A percentile compares a stretch with the other conserved stretches of the same genome.
Evolutionary conservation across 1,139 yeast species (phyloP).

Genomic region (Chernovozyma sophiae-reginae): DNA sequence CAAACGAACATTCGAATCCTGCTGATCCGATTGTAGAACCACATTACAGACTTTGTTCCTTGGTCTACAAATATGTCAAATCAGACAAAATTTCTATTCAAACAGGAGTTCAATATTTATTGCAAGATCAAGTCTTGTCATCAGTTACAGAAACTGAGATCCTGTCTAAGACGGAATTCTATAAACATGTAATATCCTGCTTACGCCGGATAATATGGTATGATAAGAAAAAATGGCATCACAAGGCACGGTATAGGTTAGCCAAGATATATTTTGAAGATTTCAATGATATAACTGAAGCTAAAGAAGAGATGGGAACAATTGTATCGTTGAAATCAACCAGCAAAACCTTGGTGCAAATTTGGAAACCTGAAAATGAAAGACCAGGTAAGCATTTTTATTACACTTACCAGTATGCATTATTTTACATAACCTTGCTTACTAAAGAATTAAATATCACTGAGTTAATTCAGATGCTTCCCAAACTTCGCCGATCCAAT

Average conservation of each 20-base stretch:
- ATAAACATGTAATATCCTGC: constrained; percentile 20
- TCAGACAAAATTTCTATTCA: constrained; percentile 25
- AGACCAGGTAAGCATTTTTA: constrained; percentile 90
- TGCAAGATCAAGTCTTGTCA: constrained; percentile 12
- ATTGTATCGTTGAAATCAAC: constrained; percentile 65
- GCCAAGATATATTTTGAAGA: constrained; percentile 61
- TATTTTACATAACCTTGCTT: constrained; percentile 57
- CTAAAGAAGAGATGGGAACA: constrained; percentile 60
- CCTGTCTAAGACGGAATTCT: constrained; percentile 16
- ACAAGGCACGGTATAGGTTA: constrained; percentile 72
- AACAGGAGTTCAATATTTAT: constrained; percentile 37
- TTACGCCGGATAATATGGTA: constrained; percentile 38
- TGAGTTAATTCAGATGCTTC: constrained; percentile 56
- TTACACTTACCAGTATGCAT: constrained; percentile 68
- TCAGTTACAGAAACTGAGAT: neutral
- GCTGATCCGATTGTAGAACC: constrained; percentile 70
- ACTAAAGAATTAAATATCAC: constrained; percentile 53
- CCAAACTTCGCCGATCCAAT: constrained; percentile 70
- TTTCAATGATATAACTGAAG: constrained; percentile 47
- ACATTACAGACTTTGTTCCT: constrained; percentile 60
- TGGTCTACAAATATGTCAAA: constrained; percentile 54
- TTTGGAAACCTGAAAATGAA: constrained; percentile 93
- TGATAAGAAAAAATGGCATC: constrained; percentile 92
- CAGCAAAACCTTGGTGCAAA: constrained; percentile 69
- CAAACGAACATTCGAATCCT: constrained; percentile 35